Base-by-base conservation (phyloP, 2,329 filamentous ascomycete species). In the Microsporum canis region DNA sequence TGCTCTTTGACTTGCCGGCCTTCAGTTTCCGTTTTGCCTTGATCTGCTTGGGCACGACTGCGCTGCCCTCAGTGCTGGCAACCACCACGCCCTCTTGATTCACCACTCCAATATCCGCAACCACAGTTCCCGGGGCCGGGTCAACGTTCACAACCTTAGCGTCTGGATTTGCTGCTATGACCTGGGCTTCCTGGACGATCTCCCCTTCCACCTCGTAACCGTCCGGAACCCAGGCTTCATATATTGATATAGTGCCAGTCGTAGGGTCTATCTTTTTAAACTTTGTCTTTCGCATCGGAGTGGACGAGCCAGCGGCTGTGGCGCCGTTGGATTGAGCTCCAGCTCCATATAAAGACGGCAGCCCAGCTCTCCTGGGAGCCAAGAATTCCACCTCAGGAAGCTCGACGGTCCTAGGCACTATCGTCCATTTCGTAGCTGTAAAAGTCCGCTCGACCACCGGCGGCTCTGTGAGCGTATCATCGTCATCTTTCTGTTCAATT, bases 201-300 rank as follows among this genome's bases (percentile, higher is more conserved):
- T 96, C 91, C 61, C 90, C 90, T 65, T 92, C 88, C 0, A 95
- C 82, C 3, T 79, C 78, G 70, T 94, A 88, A 0, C 90, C 91
- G 61, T 92, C 88, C 3, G 85, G 83, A 3, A 95, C 81, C 23
- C 89, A 88, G 5, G 94, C 85, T 68, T 95, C 89, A 72, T 94
- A 90, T 1, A 92, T 86, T 63, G 88, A 89, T 7, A 89, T 82
- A 67, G 92, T 92, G 29, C 91, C 91, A 29, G 79, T 81, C 0
- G 84, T 84, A 3, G 87, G 85, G 70, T 95, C 89, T 8, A 87
- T 78, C 66, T 87, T 85, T 67, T 88, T 84, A 59, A 96, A 88
- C 27, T 88, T 94, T 0, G 88, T 89, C 68, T 88, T 88, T 5
- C 88, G 86, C 68, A 94, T 88, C 3, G 84, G 80, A 23, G 60